Base-by-base conservation (phyloP, 345 rosid genomes). In the Dovyalis caffra region DNA sequence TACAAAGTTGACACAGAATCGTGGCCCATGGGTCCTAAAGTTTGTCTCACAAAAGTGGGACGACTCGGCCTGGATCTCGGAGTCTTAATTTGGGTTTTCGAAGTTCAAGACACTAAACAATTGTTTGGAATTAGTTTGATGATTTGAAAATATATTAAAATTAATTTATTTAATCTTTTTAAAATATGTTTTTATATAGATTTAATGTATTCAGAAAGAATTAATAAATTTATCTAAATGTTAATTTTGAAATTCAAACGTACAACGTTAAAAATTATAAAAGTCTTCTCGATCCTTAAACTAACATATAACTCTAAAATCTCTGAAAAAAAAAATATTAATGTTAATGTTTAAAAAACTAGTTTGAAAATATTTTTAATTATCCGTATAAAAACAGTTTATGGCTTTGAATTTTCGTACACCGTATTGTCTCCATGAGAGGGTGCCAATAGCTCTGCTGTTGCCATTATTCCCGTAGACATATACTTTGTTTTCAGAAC, bases 381-480 rank as follows among this genome's bases (percentile, higher is more conserved):
- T 31, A 33, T 5, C 6, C 3, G 68, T 33, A 33, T 63, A 18
- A 8, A 38, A 31, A 33, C 14, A 5, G 43, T 64, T 15, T 18
- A 34, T 18, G 34, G 35, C 25, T 33, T 31, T 3, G 21, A 10
- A 66, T 25, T 38, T n/a, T 51, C 53, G 29, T 5, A 14, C 70
- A 29, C 9, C 60, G 23, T 37, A 8, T 26, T 72, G 83, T 62
- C 74, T 68, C 66, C 74, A 15, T 31, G 12, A 28, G 57, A 74
- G 77, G 83, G 79, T 32, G 35, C 83, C 65, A n/a, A 37, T 16
- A 14, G 29, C 73, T 51, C 29, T 66, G 68, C 61, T 79, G 82
- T 67, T 79, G 77, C 66, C 71, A 68, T 62, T 73, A 23, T 31
- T 29, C 37, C 66, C 49, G 72, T 16, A 49, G 4, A 32, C 49